phyloP scores from a whole-genome alignment of 768 basidiomycete species.

The Lactarius trivialis region DNA sequence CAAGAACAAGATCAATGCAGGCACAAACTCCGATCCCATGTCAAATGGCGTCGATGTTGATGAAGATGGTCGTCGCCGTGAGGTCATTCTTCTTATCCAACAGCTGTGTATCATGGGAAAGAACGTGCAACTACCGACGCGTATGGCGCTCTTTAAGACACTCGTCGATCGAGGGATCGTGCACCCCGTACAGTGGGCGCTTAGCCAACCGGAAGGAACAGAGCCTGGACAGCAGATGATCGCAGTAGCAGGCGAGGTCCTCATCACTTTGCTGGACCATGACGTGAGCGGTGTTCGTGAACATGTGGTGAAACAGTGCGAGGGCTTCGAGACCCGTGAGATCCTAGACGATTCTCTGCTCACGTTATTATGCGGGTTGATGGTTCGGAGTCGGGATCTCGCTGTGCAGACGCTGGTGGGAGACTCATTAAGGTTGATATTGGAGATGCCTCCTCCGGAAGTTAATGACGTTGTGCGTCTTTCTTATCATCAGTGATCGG shows the following conservation, averaged over 20 bases:
- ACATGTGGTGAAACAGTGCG: slow-evolving; percentile 79
- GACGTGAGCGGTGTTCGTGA: slow-evolving; percentile 81
- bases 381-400: slow-evolving; percentile 75
- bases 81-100: slow-evolving; percentile 83
- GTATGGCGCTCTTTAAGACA: slow-evolving; percentile 78
- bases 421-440: slow-evolving; percentile 74
- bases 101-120: slow-evolving; percentile 95
- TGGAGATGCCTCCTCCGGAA: slow-evolving; percentile 59
- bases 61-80: slow-evolving; percentile 43
- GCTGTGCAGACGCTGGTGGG: slow-evolving; percentile 88
- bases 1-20: slow-evolving; percentile 28
- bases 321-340: slow-evolving; percentile 50
- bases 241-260: slow-evolving; percentile 77
- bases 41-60: slow-evolving; percentile 20
- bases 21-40: slow-evolving; percentile 11
- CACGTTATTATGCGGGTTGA: slow-evolving; percentile 65
- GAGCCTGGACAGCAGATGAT: slow-evolving; percentile 50
- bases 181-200: slow-evolving; percentile 89
- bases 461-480: slow-evolving; percentile 24
- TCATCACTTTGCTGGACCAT: slow-evolving; percentile 83
- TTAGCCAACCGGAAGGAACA: slow-evolving; percentile 59
- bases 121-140: slow-evolving; percentile 85
- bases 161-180: slow-evolving; percentile 86
- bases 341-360: slow-evolving; percentile 69
- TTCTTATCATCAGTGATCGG: not conserved